phyloP scores from a whole-genome alignment of 352 stramenopile species.

The Elongisporangium undulatum region DNA sequence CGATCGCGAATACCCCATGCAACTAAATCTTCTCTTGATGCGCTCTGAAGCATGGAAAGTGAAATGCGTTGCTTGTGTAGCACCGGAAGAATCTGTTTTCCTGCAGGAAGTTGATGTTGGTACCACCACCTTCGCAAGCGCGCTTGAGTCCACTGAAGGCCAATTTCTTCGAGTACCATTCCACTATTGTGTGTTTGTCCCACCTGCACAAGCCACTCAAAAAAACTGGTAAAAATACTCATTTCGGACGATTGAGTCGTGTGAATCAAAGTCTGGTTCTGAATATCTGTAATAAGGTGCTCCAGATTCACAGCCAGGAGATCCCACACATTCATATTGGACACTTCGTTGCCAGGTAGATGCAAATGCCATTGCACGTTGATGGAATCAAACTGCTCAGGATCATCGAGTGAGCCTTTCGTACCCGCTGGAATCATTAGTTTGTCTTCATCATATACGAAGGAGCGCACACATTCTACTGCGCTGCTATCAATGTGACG shows the following conservation, averaged over 20 bases:
- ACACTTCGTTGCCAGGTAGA: neutral
- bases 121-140: conserved; percentile 59
- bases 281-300: conserved; percentile 31
- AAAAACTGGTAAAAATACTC: conserved; percentile 11
- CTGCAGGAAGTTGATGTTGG: conserved; percentile 25
- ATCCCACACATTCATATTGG: conserved; percentile 33
- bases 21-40: conserved; percentile 66
- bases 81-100: conserved; percentile 29
- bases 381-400: conserved; percentile 13
- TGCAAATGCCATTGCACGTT: conserved; percentile 46
- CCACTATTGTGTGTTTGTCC: conserved; percentile 21
- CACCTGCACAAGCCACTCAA: conserved; percentile 52
- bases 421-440: conserved; percentile 42
- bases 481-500: conserved; percentile 12
- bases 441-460: conserved; percentile 47
- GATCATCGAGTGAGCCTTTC: conserved; percentile 19
- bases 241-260: conserved; percentile 2
- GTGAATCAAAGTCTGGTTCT: conserved; percentile 14
- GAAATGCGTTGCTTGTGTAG: conserved; percentile 40
- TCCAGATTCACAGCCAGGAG: conserved; percentile 36
- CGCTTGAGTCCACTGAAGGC: conserved; percentile 41
- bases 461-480: conserved; percentile 41
- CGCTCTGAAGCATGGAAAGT: conserved; percentile 33
- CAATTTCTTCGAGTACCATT: conserved; percentile 22
- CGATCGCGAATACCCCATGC: conserved; percentile 59